phyloP scores from a whole-genome alignment of 2,329 filamentous ascomycete genomes.

The Colletotrichum chrysophilum region DNA sequence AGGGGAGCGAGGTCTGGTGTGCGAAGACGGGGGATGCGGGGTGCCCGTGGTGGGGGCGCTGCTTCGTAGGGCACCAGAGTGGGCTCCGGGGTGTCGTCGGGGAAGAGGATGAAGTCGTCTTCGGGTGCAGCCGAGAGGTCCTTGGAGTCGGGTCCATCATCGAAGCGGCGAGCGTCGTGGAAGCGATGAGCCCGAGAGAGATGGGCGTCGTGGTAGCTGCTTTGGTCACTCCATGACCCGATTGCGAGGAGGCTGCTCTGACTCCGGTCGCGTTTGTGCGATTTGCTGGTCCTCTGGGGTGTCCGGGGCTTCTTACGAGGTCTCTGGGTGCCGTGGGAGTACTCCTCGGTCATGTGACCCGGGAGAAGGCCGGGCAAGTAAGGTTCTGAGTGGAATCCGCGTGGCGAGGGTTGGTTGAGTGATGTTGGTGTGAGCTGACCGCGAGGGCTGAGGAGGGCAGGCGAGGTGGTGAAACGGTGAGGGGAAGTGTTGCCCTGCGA shows the following conservation, averaged over 20 bases:
- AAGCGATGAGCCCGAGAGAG: neutral
- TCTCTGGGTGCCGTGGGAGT: neutral
- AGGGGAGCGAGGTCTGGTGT: slow-evolving; percentile 20
- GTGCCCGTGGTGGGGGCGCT: neutral
- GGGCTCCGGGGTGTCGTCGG: neutral
- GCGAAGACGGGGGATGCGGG: slow-evolving; percentile 7
- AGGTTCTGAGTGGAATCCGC: neutral
- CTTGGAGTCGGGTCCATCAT: neutral
- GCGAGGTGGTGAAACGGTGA: neutral
- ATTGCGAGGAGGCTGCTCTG: slow-evolving; percentile 1
- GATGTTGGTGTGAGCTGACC: neutral
- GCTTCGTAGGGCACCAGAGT: neutral
- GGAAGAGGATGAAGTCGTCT: slow-evolving; percentile 13
- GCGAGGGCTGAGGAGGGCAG: neutral
- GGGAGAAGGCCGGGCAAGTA: neutral
- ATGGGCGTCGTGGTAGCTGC: too few relatives aligned
- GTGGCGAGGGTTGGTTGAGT: neutral
- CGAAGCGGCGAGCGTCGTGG: neutral
- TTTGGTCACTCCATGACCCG: slow-evolving; percentile 3
- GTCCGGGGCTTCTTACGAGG: neutral
- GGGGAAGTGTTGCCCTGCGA: neutral
- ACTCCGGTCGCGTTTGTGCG: neutral
- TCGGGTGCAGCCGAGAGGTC: neutral
- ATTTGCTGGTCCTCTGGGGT: neutral
- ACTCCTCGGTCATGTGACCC: neutral